Conservation (phyloP, 176 grass and related monocot species). For the Phyllostachys edulis region DNA sequence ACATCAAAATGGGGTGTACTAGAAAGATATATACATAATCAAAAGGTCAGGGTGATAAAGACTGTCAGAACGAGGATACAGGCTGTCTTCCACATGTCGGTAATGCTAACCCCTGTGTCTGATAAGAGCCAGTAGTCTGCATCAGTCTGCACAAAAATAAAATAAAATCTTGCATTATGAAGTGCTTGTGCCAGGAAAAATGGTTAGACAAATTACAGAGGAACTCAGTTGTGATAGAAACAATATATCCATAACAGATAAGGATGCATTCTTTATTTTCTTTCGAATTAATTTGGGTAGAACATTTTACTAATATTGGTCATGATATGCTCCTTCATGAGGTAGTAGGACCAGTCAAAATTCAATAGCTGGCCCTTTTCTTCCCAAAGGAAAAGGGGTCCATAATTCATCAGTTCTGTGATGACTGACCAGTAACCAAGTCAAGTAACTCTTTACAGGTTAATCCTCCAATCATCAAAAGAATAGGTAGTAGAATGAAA, state of each 20-base stretch:
- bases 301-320: not conserved
- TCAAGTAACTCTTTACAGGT: not conserved
- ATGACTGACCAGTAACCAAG: not conserved
- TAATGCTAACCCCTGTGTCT: constrained; percentile 79
- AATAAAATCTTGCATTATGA: not conserved
- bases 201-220: not conserved
- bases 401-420: not conserved
- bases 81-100: constrained; percentile 81
- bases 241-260: constrained; percentile 1
- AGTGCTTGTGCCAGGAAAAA: constrained; percentile 3
- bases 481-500: not conserved
- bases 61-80: constrained; percentile 69
- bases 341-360: not conserved
- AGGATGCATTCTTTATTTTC: constrained; percentile 1
- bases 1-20: not conserved
- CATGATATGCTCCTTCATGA: not conserved
- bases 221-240: constrained; percentile 2
- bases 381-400: not conserved
- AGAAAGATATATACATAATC: not conserved
- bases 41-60: not conserved
- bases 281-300: not conserved
- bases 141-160: constrained; percentile 55
- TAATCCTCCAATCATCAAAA: not conserved
- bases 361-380: not conserved
- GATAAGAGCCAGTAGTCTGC: constrained; percentile 89